Percentiles rank a stretch among this genome's conserved stretches.
Evolutionary conservation across 202 grass and related monocot species (phyloP).

Genomic region (Schoenoplectus triqueter): DNA sequence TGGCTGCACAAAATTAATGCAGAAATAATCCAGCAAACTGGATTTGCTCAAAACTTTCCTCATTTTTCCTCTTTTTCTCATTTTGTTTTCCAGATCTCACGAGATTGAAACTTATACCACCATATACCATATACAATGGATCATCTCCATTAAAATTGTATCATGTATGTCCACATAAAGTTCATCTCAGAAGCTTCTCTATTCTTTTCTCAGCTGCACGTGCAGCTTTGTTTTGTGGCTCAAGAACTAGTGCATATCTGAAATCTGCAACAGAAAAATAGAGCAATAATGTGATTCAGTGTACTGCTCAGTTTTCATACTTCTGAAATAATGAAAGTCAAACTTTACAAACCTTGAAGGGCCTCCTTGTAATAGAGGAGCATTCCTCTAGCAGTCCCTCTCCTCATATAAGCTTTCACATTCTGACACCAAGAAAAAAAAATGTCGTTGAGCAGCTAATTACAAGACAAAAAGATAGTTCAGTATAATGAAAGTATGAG

Average conservation of each 20-base stretch:
- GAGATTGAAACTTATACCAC: background rate
- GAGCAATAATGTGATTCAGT: background rate
- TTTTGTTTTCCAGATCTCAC: background rate
- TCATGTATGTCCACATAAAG: background rate
- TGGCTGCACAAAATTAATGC: background rate
- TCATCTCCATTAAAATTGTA: background rate
- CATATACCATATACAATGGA: background rate
- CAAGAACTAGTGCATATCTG: constrained; percentile 70
- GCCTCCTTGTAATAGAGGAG: constrained; percentile 84
- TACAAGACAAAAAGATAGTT: constrained; percentile 22
- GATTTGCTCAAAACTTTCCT: background rate
- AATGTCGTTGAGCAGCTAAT: constrained; percentile 31
- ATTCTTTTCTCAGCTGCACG: constrained; percentile 79
- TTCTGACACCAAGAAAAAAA: constrained; percentile 53
- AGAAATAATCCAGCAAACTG: background rate
- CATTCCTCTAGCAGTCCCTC: constrained; percentile 69
- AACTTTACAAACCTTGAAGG: constrained; percentile 70
- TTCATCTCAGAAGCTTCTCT: constrained; percentile 60
- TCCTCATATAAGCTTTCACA: constrained; percentile 83
- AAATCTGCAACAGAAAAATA: constrained; percentile 68
- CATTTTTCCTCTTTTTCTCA: too few species aligned
- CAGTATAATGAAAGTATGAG: too few species aligned
- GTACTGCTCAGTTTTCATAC: constrained; percentile 21
- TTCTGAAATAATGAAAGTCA: constrained; percentile 19
- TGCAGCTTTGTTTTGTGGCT: constrained; percentile 70